Evolutionary conservation across 2,329 filamentous ascomycete species (phyloP).

Genomic region (Coniochaeta sp.): DNA sequence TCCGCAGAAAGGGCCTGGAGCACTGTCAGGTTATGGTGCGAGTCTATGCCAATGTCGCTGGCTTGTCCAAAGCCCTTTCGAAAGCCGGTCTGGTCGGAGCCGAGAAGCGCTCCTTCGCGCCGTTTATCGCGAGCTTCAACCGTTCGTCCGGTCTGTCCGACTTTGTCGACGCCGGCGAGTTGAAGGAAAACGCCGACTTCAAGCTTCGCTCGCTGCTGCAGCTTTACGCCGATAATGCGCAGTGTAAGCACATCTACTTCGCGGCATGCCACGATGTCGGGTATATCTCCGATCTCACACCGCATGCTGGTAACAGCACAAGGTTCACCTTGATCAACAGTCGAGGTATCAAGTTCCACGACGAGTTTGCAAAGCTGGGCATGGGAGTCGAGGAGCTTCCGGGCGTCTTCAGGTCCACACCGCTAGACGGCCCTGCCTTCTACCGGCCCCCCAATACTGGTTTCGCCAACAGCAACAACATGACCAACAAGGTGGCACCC

Average conservation of each 20-base stretch:
- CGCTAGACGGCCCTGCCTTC: conserved; percentile 3
- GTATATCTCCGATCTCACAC: conserved; percentile 49
- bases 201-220: conserved; percentile 46
- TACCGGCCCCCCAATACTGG: conserved; percentile 1
- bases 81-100: conserved; percentile 40
- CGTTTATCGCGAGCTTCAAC: conserved; percentile 51
- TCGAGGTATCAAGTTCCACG: conserved; percentile 25
- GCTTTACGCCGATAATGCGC: conserved; percentile 48
- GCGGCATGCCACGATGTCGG: conserved; percentile 55
- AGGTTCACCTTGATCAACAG: conserved; percentile 47
- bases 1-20: conserved; percentile 39
- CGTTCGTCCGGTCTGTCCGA: conserved; percentile 51
- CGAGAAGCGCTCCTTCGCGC: conserved; percentile 48
- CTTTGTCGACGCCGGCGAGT: conserved; percentile 54
- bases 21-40: conserved; percentile 47
- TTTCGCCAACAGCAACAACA: not conserved
- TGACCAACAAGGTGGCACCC: not conserved
- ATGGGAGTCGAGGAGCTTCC: conserved; percentile 44
- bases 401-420: conserved; percentile 37
- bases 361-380: conserved; percentile 43
- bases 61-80: conserved; percentile 41
- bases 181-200: conserved; percentile 52
- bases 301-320: conserved; percentile 39
- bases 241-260: conserved; percentile 59
- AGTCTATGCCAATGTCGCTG: conserved; percentile 47